Evolutionary conservation across 371 early-diverging fungal genomes (phyloP).

Genomic region (Rhizopus arrhizus): DNA sequence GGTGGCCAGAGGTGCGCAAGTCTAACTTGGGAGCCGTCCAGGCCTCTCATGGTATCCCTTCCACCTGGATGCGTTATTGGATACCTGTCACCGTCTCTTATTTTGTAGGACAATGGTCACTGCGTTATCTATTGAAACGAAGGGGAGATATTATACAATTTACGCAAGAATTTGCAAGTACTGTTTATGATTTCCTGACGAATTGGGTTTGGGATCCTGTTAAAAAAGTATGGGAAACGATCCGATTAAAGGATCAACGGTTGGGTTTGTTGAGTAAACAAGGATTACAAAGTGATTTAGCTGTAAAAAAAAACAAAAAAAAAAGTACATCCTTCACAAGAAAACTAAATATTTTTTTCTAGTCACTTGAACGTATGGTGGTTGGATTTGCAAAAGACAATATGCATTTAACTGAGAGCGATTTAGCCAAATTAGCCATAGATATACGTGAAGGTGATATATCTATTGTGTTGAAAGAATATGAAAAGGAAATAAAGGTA

Average conservation of each 20-base stretch:
- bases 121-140: conserved; percentile 46
- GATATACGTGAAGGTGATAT: conserved; percentile 79
- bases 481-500: conserved; percentile 79
- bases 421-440: conserved; percentile 40
- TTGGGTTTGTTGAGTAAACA: conserved; percentile 78
- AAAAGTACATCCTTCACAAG: background rate
- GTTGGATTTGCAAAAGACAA: conserved; percentile 75
- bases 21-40: conserved; percentile 22
- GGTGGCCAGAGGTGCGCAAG: conserved; percentile 18
- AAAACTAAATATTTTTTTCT: background rate
- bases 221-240: conserved; percentile 76
- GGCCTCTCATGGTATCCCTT: conserved; percentile 47
- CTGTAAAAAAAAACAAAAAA: conserved; percentile 44
- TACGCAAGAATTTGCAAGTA: conserved; percentile 52
- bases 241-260: conserved; percentile 77
- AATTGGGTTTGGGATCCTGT: conserved; percentile 87
- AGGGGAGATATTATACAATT: conserved; percentile 55
- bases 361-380: conserved; percentile 90
- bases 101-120: conserved; percentile 38
- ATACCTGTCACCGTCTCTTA: conserved; percentile 50
- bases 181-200: conserved; percentile 57
- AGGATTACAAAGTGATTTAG: conserved; percentile 78
- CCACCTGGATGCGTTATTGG: conserved; percentile 62
- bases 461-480: conserved; percentile 73
- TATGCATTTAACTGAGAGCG: conserved; percentile 42